These are phyloP conservation scores for Epithemia pelagica DNA, from an alignment of 108 stramenopile species.

Conservation along the genomic window DNA sequence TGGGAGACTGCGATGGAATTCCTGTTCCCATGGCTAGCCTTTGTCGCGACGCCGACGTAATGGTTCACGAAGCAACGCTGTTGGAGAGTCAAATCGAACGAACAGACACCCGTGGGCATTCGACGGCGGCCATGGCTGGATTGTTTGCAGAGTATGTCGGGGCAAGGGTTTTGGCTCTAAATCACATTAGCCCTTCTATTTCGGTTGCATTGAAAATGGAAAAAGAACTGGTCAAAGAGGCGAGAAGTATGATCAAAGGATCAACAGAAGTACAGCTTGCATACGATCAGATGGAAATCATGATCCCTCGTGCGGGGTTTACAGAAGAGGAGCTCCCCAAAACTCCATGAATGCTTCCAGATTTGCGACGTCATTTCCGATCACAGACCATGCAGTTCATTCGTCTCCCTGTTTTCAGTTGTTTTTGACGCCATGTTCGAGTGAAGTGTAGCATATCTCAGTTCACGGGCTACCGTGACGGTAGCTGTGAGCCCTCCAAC, in stretches of 20 bases:
- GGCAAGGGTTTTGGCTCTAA: slow-evolving; percentile 57
- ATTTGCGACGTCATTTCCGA: too few species aligned
- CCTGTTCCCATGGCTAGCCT: slow-evolving; percentile 53
- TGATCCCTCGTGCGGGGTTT: slow-evolving; percentile 64
- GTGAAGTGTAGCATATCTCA: too few species aligned
- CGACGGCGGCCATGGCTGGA: slow-evolving; percentile 72
- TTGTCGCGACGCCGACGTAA: slow-evolving; percentile 57
- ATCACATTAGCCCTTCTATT: slow-evolving; percentile 58
- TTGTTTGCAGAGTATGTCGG: slow-evolving; percentile 32
- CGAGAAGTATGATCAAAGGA: slow-evolving; percentile 22
- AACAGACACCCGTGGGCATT: slow-evolving; percentile 43
- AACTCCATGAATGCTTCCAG: too few species aligned
- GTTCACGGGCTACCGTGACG: too few species aligned
- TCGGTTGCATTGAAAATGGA: not conserved
- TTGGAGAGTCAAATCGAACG: slow-evolving; percentile 36
- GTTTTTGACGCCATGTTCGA: too few species aligned
- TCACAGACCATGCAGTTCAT: too few species aligned
- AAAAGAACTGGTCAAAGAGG: slow-evolving; percentile 9
- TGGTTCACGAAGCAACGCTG: slow-evolving; percentile 88
- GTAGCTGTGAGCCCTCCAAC: too few species aligned
- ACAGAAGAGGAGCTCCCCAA: not conserved
- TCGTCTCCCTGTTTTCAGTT: too few species aligned
- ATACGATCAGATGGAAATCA: slow-evolving; percentile 74
- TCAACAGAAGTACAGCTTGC: slow-evolving; percentile 38
- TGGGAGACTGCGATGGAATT: slow-evolving; percentile 63